phyloP scores from a whole-genome alignment of 176 grass and related monocot species.

The Themeda triandra region DNA sequence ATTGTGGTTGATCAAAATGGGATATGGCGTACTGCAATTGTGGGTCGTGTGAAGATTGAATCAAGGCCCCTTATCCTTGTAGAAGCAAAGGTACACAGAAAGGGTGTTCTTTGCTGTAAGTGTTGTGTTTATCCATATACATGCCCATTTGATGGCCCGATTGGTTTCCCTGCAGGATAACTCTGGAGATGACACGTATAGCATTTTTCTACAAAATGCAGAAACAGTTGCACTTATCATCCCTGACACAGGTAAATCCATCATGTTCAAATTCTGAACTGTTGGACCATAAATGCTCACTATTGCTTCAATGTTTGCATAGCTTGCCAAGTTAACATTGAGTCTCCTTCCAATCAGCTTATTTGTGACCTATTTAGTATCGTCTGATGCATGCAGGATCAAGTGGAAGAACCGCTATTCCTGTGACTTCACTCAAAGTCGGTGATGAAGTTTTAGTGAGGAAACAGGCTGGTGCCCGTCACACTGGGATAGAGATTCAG shows the following conservation, averaged over 20 bases:
- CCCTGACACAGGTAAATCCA: constrained; percentile 42
- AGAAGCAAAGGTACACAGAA: constrained; percentile 66
- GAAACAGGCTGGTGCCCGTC: constrained; percentile 74
- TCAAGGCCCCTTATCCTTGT: constrained; percentile 89
- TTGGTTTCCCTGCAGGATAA: constrained; percentile 43
- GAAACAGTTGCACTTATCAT: constrained; percentile 88
- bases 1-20: constrained; percentile 65
- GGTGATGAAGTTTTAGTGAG: constrained; percentile 71
- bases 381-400: constrained; percentile 30
- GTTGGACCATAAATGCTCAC: neutral
- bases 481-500: constrained; percentile 93
- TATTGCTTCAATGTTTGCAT: neutral
- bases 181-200: constrained; percentile 61
- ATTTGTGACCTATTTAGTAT: neutral
- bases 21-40: constrained; percentile 64
- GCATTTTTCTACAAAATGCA: constrained; percentile 93
- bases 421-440: constrained; percentile 85
- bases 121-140: neutral
- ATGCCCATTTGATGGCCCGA: constrained; percentile 5
- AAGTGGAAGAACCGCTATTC: constrained; percentile 50
- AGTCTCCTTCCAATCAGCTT: neutral
- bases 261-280: neutral
- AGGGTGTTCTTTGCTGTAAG: neutral
- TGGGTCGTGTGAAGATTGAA: constrained; percentile 93
- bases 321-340: neutral